Evolutionary conservation across 2,329 filamentous ascomycete genomes (phyloP).

Genomic region (Ophiocordyceps robertsii): DNA sequence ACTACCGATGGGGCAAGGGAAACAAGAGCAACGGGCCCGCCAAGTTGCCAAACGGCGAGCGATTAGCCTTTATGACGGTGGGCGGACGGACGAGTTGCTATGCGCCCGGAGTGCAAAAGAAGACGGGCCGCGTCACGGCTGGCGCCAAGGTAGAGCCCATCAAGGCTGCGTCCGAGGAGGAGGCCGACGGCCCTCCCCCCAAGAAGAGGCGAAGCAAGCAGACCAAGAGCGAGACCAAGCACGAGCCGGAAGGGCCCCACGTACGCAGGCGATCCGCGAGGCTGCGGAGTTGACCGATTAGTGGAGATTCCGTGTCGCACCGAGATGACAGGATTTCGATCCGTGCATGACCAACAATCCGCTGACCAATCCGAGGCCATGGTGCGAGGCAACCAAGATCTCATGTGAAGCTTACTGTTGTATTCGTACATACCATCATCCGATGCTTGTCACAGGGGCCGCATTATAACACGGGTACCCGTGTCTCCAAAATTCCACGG

Average conservation of each 20-base stretch:
- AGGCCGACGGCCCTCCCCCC: constrained; percentile 8
- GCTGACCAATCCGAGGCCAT: no score
- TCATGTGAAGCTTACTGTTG: no score
- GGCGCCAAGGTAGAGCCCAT: constrained; percentile 29
- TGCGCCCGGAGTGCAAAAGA: constrained; percentile 77
- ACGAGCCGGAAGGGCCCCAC: background rate
- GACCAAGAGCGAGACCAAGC: constrained; percentile 11
- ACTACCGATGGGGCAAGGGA: constrained; percentile 80
- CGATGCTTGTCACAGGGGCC: no score
- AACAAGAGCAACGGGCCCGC: constrained; percentile 66
- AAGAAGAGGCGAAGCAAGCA: constrained; percentile 13
- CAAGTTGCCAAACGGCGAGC: constrained; percentile 69
- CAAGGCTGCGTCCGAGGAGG: constrained; percentile 15
- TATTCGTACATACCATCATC: no score
- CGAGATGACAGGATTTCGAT: no score
- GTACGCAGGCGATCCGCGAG: constrained; percentile 15
- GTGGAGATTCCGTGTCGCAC: background rate
- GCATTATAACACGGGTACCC: no score
- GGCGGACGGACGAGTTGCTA: constrained; percentile 86
- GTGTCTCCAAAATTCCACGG: no score
- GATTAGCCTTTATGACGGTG: constrained; percentile 75
- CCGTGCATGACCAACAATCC: no score
- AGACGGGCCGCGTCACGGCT: constrained; percentile 35
- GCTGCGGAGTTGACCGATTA: constrained; percentile 8
- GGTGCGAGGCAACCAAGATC: no score